Percentiles rank a stretch among this genome's conserved stretches.
These are phyloP conservation scores for Ceraceosorus guamensis DNA, from an alignment of 1,284 basidiomycete genomes.

Conservation along the genomic window DNA sequence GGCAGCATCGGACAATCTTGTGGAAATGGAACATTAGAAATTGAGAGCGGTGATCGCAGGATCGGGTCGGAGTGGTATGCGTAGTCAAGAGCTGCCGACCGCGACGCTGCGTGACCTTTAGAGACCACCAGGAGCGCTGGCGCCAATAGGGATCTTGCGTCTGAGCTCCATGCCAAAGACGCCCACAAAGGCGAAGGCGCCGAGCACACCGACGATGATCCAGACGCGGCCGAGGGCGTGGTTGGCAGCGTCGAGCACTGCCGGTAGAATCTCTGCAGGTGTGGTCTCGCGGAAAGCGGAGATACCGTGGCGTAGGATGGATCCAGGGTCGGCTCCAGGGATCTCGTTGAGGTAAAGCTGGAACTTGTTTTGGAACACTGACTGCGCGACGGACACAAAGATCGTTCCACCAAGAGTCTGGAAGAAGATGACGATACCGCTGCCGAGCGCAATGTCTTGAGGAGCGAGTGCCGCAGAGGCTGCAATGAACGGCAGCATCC, in stretches of 20 bases:
- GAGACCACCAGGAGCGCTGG: too few species aligned
- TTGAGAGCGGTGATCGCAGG: too few species aligned
- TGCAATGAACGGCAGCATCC: conserved; percentile 28
- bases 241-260: conserved; percentile 18
- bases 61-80: too few species aligned
- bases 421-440: conserved; percentile 26
- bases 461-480: conserved; percentile 15
- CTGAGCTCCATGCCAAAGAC: conserved; percentile 27
- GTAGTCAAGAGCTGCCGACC: too few species aligned
- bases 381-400: conserved; percentile 19
- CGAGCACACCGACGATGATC: conserved; percentile 16
- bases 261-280: conserved; percentile 8
- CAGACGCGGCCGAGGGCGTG: conserved; percentile 19
- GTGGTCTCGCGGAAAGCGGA: conserved; percentile 20
- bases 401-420: conserved; percentile 26
- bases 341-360: conserved; percentile 12
- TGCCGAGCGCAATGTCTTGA: conserved; percentile 22
- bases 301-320: conserved; percentile 19
- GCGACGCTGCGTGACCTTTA: too few species aligned
- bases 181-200: conserved; percentile 13
- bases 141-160: conserved; percentile 1
- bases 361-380: conserved; percentile 30
- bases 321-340: conserved; percentile 11
- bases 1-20: too few species aligned
- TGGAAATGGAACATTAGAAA: too few species aligned